Evolutionary conservation across 805 yeast genomes (phyloP), one percentile per base, ranked within the genome.

Genomic region (Blastobotrys peoriensis): DNA sequence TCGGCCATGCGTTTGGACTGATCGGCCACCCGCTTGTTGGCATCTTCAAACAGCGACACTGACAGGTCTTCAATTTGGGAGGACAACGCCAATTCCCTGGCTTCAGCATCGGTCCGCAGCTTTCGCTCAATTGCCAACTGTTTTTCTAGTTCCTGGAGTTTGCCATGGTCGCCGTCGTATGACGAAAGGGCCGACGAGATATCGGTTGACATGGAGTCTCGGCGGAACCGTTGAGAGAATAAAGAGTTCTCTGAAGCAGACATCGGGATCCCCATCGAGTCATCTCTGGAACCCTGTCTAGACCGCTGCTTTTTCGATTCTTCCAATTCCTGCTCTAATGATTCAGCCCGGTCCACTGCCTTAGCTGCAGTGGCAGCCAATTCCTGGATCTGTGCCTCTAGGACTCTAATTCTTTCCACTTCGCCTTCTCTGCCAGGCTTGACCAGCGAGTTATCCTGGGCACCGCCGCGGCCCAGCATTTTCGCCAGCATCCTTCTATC

Each of bases 351-450:
- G 35, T 49, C 60, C 8, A 53, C 52, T 5, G 59, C 60, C 16
- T 47, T 43, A 3, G 58, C 45, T 3, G 59, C 58, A 1, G 56
- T 48, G n/a, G 41, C 40, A 1, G 59, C 50, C 21, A 56, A 42
- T 6, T 46, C 40, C 38, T 53, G 41, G 38, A 56, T 46, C 34
- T 56, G 59, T 20, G 53, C 50, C 23, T 56, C 59, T 13, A 56
- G 45, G 3, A 50, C 52, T 13, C 42, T 46, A 2, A 55, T 51
- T 22, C 59, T 42, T 30, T 51, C 42, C 28, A 41, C 36, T 27
- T 56, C 59, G 5, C 59, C 59, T 34, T 53, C 56, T 18, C 46
- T 27, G 2, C 59, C 59, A 0, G 59, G 59, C 40, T 33, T 38
- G 17, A 52, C 30, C 30, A 25, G 13, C 30, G 30, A 25, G 30